A percentile compares a stretch with the other conserved stretches of the same genome.
These are phyloP conservation scores for Cladosporium sp. DNA, from an alignment of 2,329 filamentous ascomycete species.

Conservation along the genomic window DNA sequence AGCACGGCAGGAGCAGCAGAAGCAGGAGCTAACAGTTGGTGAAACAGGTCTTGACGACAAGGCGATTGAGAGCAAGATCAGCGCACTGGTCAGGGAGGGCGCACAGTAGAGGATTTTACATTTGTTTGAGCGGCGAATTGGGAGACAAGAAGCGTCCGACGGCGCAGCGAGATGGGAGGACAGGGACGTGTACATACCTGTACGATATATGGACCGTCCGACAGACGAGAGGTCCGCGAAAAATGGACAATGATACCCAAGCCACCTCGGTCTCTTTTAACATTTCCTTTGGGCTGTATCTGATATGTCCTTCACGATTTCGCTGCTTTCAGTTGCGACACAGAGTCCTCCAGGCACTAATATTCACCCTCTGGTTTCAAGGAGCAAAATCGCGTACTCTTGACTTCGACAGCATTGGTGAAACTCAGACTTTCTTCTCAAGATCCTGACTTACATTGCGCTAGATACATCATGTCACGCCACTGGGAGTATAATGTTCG, in stretches of 20 bases:
- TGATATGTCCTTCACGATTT: background rate
- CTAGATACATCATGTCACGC: background rate
- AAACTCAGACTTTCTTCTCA: background rate
- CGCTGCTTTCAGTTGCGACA: background rate
- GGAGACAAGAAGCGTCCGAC: background rate
- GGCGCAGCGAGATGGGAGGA: background rate
- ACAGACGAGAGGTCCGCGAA: background rate
- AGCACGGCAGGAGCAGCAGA: background rate
- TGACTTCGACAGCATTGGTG: background rate
- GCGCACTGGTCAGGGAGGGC: slow-evolving; percentile 59
- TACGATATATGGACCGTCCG: slow-evolving; percentile 18
- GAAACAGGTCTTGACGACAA: slow-evolving; percentile 64
- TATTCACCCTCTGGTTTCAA: background rate
- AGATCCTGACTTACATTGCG: background rate
- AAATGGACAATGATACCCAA: slow-evolving; percentile 20
- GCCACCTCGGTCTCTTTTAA: background rate
- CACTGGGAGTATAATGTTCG: background rate
- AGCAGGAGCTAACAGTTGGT: background rate
- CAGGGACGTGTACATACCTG: slow-evolving; percentile 18
- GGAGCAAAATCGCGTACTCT: background rate
- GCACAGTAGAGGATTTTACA: background rate
- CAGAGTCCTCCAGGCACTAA: background rate
- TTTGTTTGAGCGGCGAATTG: background rate
- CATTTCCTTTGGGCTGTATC: background rate
- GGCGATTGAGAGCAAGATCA: slow-evolving; percentile 69